phyloP scores from a whole-genome alignment of 805 yeast species.

The Schizosaccharomyces octosporus region DNA sequence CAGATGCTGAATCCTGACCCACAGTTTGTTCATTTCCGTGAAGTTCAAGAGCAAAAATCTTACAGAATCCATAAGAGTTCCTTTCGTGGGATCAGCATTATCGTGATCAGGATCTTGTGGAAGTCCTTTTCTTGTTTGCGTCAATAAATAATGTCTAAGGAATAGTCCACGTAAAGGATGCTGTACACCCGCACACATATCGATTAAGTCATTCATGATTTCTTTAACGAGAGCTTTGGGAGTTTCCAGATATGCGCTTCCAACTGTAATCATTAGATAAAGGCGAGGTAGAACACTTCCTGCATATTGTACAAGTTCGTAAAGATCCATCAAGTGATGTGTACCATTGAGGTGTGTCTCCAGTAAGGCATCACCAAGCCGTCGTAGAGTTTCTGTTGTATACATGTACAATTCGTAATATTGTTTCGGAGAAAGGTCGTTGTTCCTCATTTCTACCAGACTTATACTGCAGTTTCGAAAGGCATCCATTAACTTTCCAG shows the following conservation, averaged over 20 bases:
- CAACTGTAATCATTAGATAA: slow-evolving; percentile 85
- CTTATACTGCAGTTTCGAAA: slow-evolving; percentile 65
- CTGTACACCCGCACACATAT: slow-evolving; percentile 92
- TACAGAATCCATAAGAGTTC: slow-evolving; percentile 37
- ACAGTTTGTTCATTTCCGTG: slow-evolving; percentile 88
- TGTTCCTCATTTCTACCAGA: slow-evolving; percentile 58
- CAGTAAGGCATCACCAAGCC: slow-evolving; percentile 36
- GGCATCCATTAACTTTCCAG: slow-evolving; percentile 59
- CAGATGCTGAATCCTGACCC: slow-evolving; percentile 92
- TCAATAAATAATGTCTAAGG: slow-evolving; percentile 67
- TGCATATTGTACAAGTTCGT: slow-evolving; percentile 84
- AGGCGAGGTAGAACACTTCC: slow-evolving; percentile 75
- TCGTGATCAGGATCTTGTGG: slow-evolving; percentile 19
- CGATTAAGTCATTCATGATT: slow-evolving; percentile 84
- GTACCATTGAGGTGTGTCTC: slow-evolving; percentile 32
- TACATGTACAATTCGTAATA: slow-evolving; percentile 62
- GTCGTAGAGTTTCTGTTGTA: slow-evolving; percentile 38
- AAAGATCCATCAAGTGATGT: slow-evolving; percentile 62
- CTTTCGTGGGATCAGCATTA: slow-evolving; percentile 6
- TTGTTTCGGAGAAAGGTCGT: slow-evolving; percentile 57
- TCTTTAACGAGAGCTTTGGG: slow-evolving; percentile 62
- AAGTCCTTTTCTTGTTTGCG: slow-evolving; percentile 30
- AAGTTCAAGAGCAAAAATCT: slow-evolving; percentile 66
- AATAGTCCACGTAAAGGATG: slow-evolving; percentile 76
- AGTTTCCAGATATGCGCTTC: slow-evolving; percentile 54